Percentiles rank a stretch among this genome's conserved stretches.
These are phyloP conservation scores for Ensete glaucum DNA, from an alignment of 176 grass and related monocot species.

Conservation along the genomic window DNA sequence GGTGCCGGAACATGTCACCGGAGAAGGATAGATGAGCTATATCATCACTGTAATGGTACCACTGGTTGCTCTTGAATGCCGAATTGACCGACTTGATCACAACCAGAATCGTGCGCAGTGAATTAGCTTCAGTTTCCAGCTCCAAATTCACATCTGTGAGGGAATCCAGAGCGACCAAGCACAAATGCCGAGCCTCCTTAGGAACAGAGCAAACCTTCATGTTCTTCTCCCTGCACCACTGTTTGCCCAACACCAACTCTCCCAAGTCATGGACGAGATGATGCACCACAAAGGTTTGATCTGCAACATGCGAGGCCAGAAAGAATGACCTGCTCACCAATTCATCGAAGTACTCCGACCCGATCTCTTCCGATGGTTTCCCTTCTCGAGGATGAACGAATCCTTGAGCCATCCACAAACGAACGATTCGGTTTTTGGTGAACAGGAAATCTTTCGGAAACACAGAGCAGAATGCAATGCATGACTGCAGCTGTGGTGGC, in stretches of 20 bases:
- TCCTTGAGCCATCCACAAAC: constrained; percentile 23
- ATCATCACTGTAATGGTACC: neutral
- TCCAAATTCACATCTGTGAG: neutral
- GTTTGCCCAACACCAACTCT: constrained; percentile 1
- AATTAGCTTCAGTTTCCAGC: neutral
- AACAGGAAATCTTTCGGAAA: constrained; percentile 21
- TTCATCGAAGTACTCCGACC: constrained; percentile 16
- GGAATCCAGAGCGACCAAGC: neutral
- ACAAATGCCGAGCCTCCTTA: constrained; percentile 21
- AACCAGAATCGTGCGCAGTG: neutral
- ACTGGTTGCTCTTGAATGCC: neutral
- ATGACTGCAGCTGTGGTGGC: constrained; percentile 13
- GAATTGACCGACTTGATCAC: neutral
- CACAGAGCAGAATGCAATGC: constrained; percentile 24
- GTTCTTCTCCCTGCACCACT: constrained; percentile 1
- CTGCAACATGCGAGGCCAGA: neutral
- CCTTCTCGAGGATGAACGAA: constrained; percentile 12
- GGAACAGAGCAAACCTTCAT: constrained; percentile 1
- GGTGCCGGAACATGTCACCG: neutral
- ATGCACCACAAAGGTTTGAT: constrained; percentile 17
- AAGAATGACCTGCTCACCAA: constrained; percentile 29
- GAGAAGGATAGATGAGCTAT: neutral
- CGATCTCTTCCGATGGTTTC: constrained; percentile 4
- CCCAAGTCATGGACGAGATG: constrained; percentile 28
- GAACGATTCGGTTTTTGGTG: constrained; percentile 4